Base-by-base conservation (phyloP, 352 stramenopile genomes). In the Phytophthora agathidicida region DNA sequence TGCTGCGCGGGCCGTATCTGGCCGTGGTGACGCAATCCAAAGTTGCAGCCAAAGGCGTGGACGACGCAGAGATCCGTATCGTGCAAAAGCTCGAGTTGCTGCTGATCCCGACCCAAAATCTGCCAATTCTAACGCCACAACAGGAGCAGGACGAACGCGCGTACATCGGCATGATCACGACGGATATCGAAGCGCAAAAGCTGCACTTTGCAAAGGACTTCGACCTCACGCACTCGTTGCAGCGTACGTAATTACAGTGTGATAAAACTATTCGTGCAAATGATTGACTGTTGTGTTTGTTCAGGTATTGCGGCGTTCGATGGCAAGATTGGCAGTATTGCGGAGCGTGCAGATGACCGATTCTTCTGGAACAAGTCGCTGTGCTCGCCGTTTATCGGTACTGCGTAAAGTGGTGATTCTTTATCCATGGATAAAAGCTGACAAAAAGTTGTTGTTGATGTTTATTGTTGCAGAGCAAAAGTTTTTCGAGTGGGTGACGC, bases 281-380 rank as follows among this genome's bases (percentile, higher is more conserved):
- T 28, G n/a, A 45, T 23, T 60, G 39, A 60, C 20, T 11, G 26
- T 27, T 56, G 16, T 50, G 11, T 27, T 38, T 53, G 51, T 56
- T 19, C 43, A 90, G 80, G 81, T 11, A 84, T 89, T 44, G 60
- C 78, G 20, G 66, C 59, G 0, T 80, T 91, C 17, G 66, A 86
- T 28, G 65, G 55, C 19, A 86, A 78, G 41, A 68, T 69, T 17
- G 62, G 62, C n/a, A 85, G 58, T 3, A 85, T 89, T 46, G 67
- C 76, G 6, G 69, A 90, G 58, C 78, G 83, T n/a, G 88, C 89
- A 0, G 94, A 98, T 63, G 69, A 76, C 22, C 80, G 93, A 8
- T 98, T 98, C 69, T 96, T 94, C 70, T 98, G 92, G 92, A 98
- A 98, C 73, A 88, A 97, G 60, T 53, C 74, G 10, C 57, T 81